Conservation (phyloP, 2,329 filamentous ascomycete species). For the Colletotrichum phormii region DNA sequence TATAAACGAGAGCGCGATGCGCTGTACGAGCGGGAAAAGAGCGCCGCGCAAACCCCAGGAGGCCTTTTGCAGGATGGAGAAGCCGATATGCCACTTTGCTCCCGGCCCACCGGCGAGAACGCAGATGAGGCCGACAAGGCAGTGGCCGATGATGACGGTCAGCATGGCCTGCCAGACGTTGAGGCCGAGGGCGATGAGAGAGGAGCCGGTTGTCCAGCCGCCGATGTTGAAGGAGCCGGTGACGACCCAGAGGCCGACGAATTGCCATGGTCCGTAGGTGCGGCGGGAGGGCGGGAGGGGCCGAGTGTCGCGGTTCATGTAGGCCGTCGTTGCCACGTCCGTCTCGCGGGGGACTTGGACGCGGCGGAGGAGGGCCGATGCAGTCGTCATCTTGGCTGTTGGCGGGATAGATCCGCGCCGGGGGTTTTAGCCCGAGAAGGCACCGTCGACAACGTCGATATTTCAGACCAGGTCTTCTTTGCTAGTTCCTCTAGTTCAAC, state of each 20-base stretch:
- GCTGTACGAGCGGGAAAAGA: constrained; percentile 42
- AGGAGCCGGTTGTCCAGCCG: constrained; percentile 47
- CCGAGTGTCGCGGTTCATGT: constrained; percentile 45
- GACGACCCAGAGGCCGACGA: constrained; percentile 47
- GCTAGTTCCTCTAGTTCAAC: background rate
- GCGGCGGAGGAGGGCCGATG: constrained; percentile 28
- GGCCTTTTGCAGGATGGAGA: constrained; percentile 42
- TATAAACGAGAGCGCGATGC: constrained; percentile 42
- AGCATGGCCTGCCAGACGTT: constrained; percentile 45
- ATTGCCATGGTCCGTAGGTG: constrained; percentile 47
- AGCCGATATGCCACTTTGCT: constrained; percentile 44
- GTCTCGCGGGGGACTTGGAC: constrained; percentile 41
- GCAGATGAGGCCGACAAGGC: constrained; percentile 42
- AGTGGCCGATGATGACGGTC: constrained; percentile 41
- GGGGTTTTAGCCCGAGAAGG: background rate
- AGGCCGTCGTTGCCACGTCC: constrained; percentile 40
- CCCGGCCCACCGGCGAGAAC: constrained; percentile 42
- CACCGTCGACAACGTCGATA: background rate
- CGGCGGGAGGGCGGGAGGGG: constrained; percentile 44
- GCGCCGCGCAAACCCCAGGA: constrained; percentile 44
- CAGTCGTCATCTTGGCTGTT: constrained; percentile 2
- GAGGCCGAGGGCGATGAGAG: constrained; percentile 43
- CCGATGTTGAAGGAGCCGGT: constrained; percentile 49
- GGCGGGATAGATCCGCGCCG: too few species aligned
- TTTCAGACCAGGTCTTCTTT: background rate